Evolutionary conservation across 176 grass and related monocot species (phyloP).

Genomic region (Alloteropsis semialata): DNA sequence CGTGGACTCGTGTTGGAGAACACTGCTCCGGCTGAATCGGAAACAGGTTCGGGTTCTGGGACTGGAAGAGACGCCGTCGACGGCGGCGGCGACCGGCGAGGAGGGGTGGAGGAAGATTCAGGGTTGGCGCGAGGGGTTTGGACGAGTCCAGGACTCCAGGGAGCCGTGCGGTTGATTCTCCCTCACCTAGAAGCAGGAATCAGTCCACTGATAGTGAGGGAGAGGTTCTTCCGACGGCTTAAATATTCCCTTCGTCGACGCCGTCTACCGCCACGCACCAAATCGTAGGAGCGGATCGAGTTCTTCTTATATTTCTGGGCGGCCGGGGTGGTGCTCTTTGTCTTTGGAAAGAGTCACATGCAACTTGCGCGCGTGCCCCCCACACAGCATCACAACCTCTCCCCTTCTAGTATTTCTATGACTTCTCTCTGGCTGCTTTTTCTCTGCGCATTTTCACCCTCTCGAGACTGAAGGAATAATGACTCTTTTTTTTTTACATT

Average conservation of each 20-base stretch:
- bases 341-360: neutral
- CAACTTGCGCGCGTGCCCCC: neutral
- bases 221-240: neutral
- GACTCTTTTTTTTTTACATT: neutral
- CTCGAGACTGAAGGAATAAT: neutral
- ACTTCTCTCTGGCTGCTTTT: neutral
- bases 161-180: neutral
- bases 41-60: neutral
- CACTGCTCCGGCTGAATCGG: neutral
- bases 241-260: slow-evolving; percentile 32
- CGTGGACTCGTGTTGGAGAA: too few species aligned
- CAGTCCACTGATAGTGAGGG: neutral
- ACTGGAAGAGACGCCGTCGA: neutral
- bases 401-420: neutral
- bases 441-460: neutral
- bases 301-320: neutral
- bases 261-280: neutral
- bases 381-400: neutral
- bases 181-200: neutral
- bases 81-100: neutral
- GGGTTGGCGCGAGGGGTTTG: neutral
- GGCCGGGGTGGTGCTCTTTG: neutral
- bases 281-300: neutral
- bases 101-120: neutral
- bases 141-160: neutral